Evolutionary conservation across 345 rosid species (phyloP).

Genomic region (Aquilaria yunnanensis): DNA sequence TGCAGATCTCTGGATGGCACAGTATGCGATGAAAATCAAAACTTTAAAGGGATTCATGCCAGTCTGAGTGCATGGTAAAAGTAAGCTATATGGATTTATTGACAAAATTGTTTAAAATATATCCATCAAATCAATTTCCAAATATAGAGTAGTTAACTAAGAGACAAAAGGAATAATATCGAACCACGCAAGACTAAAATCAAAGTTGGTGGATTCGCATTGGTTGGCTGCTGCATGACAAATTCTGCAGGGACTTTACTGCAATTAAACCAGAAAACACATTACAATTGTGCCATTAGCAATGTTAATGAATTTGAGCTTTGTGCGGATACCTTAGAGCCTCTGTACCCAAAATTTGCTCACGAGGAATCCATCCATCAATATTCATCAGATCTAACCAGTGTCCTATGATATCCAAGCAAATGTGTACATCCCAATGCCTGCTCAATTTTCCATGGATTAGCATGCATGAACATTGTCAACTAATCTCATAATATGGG

Average conservation of each 20-base stretch:
- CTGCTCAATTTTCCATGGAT: conserved; percentile 31
- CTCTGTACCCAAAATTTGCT: conserved; percentile 90
- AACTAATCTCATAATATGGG: conserved; percentile 1
- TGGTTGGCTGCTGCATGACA: conserved; percentile 70
- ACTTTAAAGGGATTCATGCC: too few species aligned
- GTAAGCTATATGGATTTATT: too few species aligned
- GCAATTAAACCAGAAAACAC: conserved; percentile 30
- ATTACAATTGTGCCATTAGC: conserved; percentile 1
- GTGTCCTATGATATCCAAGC: conserved; percentile 86
- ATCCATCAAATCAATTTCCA: too few species aligned
- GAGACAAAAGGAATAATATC: neutral
- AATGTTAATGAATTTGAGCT: conserved; percentile 10
- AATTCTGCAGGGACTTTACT: conserved; percentile 82
- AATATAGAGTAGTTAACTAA: too few species aligned
- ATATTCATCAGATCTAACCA: conserved; percentile 94
- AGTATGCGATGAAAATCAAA: too few species aligned
- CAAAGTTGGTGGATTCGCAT: conserved; percentile 90
- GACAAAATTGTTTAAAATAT: too few species aligned
- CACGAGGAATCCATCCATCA: conserved; percentile 98
- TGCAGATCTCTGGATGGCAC: too few species aligned
- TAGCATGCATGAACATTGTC: conserved; percentile 4
- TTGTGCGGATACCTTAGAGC: conserved; percentile 59
- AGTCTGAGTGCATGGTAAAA: too few species aligned
- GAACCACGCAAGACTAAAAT: conserved; percentile 80
- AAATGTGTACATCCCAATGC: conserved; percentile 85